These are phyloP conservation scores for Kockiozyma suomiensis DNA, from an alignment of 805 yeast species.

Conservation along the genomic window DNA sequence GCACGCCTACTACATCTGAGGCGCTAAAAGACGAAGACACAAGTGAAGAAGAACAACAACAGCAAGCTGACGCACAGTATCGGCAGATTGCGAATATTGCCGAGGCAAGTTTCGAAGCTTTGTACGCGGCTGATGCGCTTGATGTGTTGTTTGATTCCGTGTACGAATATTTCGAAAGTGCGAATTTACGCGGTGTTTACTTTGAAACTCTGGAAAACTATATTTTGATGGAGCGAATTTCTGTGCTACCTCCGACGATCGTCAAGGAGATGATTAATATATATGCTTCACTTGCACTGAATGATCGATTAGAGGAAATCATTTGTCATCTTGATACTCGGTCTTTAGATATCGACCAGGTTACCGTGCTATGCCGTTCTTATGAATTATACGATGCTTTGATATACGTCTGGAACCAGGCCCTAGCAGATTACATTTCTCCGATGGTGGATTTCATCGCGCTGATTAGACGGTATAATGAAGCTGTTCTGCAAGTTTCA, in stretches of 20 bases:
- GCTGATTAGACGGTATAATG: slow-evolving; percentile 32
- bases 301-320: slow-evolving; percentile 62
- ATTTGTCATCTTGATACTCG: slow-evolving; percentile 68
- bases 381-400: slow-evolving; percentile 63
- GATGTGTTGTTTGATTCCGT: slow-evolving; percentile 49
- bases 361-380: slow-evolving; percentile 62
- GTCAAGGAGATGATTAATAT: slow-evolving; percentile 62
- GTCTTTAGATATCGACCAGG: slow-evolving; percentile 75
- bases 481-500: slow-evolving; percentile 3
- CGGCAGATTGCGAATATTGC: slow-evolving; percentile 42
- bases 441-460: slow-evolving; percentile 67
- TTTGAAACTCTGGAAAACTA: slow-evolving; percentile 58
- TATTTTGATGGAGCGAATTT: slow-evolving; percentile 52
- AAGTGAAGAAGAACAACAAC: slow-evolving; percentile 17
- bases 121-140: slow-evolving; percentile 46
- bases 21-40: neutral
- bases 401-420: slow-evolving; percentile 69
- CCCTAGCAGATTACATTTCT: slow-evolving; percentile 68
- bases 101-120: slow-evolving; percentile 47
- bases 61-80: slow-evolving; percentile 40
- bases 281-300: slow-evolving; percentile 49
- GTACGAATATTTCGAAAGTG: slow-evolving; percentile 49
- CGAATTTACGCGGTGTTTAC: slow-evolving; percentile 46
- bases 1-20: slow-evolving; percentile 28
- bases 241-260: slow-evolving; percentile 61